Base-by-base conservation (phyloP, 2,329 filamentous ascomycete genomes). In the Ophiostoma quercus region DNA sequence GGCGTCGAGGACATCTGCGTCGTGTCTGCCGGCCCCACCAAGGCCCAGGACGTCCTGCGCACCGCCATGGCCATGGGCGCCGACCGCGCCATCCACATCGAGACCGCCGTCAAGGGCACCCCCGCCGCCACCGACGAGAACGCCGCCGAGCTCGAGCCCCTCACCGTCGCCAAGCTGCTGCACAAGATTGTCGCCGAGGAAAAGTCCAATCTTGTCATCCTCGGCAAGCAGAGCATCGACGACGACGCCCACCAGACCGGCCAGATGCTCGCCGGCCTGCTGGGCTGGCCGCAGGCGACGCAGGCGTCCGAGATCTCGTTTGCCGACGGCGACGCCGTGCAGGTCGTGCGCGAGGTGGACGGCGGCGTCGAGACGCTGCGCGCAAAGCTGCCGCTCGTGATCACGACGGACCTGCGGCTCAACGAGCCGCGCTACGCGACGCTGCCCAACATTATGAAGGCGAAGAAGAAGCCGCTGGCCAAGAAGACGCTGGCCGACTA, bases 361-460 rank as follows among this genome's bases (percentile, higher is more conserved):
- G 95, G 95, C 11, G 95, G 95, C 74, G 90, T 92, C 51, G 95
- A 98, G 85, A 97, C 94, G 73, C 83, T 99, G 69, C 86, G 85
- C 79, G 89, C 92, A 0, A 92, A 90, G 83, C 81, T 99, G 80
- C 95, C 95, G 0, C 89, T 98, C 88, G 83, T 99, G 68, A 91
- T 99, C 75, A 99, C 95, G 72, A 97, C 95, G 72, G 95, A 99
- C 83, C 80, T 99, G 82, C 84, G 95, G 68, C 83, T 99, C 79
- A 99, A 99, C 78, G 92, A 96, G 86, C 95, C 95, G 71, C 85
- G 95, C 74, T 99, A 97, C 79, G 95, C 94, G 29, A 97, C 88
- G 80, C 80, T 99, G 86, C 94, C 94, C 67, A 98, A 98, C 79
- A 98, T 99, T 74, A 99, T 99, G 95, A 99, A 98, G 90, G 95